Percentiles rank a stretch among this genome's conserved stretches.
phyloP scores from a whole-genome alignment of 2,329 filamentous ascomycete genomes.

The Stromatinia cepivora region DNA sequence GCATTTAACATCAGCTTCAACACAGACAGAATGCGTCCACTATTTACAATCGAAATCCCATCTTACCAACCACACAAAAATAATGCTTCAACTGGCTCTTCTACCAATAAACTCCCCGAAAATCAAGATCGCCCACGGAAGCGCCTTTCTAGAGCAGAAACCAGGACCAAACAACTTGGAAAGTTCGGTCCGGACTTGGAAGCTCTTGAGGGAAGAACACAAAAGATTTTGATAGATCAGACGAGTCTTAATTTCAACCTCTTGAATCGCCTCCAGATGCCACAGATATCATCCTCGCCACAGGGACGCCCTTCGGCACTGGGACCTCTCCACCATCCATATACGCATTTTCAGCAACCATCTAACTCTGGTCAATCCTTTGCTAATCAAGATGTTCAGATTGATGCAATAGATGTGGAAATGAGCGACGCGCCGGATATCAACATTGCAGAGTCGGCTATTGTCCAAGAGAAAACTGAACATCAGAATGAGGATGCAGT shows the following conservation, averaged over 20 bases:
- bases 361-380: background rate
- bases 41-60: background rate
- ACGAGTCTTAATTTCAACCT: conserved; percentile 1
- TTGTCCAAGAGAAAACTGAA: background rate
- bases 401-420: background rate
- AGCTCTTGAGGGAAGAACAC: background rate
- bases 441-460: background rate
- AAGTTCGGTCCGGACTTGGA: background rate
- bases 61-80: background rate
- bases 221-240: background rate
- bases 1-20: background rate
- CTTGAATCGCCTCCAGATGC: background rate
- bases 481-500: background rate
- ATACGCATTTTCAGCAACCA: background rate
- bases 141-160: background rate
- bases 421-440: background rate
- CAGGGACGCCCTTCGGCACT: background rate
- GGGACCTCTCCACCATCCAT: conserved; percentile 5
- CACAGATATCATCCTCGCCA: background rate
- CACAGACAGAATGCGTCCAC: background rate
- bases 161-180: background rate
- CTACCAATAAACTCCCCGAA: background rate
- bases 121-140: background rate
- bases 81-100: background rate
- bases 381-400: background rate